A percentile compares a stretch with the other conserved stretches of the same genome.
phyloP scores from a whole-genome alignment of 345 rosid genomes.

The Acer yangbiense region DNA sequence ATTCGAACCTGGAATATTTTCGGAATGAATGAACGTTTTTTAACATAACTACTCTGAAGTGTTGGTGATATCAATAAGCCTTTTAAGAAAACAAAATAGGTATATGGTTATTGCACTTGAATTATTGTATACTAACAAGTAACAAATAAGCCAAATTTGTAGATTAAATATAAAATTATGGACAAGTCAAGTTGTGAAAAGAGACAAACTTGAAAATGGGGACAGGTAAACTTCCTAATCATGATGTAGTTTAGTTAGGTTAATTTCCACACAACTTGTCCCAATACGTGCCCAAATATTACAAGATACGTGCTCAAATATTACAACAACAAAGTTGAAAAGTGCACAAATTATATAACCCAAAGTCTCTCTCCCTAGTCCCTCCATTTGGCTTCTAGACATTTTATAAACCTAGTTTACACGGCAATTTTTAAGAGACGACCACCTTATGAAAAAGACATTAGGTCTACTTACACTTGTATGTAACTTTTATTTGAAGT shows the following conservation, averaged over 20 bases:
- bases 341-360: background rate
- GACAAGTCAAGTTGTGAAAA: background rate
- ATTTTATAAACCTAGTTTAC: background rate
- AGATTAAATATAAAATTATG: too few species aligned
- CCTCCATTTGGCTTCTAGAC: background rate
- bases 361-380: background rate
- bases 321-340: background rate
- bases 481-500: too few species aligned
- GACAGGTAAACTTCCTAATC: background rate
- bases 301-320: too few species aligned
- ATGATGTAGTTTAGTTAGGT: conserved; percentile 15
- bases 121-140: background rate
- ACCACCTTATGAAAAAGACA: too few species aligned
- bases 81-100: too few species aligned
- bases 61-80: too few species aligned
- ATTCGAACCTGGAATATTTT: too few species aligned
- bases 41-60: too few species aligned
- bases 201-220: background rate
- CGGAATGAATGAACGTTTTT: too few species aligned
- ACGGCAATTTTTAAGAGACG: background rate
- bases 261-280: conserved; percentile 14
- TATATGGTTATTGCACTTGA: background rate
- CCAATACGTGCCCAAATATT: background rate
- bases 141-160: background rate
- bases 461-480: too few species aligned